These are phyloP conservation scores for Neurospora africana DNA, from an alignment of 495 filamentous ascomycete genomes.

Conservation along the genomic window DNA sequence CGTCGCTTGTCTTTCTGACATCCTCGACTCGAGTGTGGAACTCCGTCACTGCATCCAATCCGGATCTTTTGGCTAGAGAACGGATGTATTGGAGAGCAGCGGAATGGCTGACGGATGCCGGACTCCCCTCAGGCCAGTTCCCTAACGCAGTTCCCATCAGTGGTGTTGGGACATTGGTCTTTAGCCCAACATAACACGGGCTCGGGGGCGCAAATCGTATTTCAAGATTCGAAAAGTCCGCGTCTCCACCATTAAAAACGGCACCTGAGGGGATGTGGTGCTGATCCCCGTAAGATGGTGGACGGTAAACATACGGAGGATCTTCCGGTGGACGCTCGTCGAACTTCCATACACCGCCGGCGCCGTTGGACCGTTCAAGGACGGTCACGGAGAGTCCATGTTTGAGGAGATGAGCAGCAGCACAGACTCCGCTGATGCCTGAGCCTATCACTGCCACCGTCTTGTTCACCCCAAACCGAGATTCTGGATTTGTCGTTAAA, in stretches of 20 bases:
- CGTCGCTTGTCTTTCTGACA: conserved; percentile 31
- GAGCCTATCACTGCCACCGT: conserved; percentile 58
- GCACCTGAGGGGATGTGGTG: conserved; percentile 5
- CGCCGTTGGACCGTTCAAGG: conserved; percentile 48
- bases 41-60: conserved; percentile 37
- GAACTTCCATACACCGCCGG: conserved; percentile 59
- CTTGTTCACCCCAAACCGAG: conserved; percentile 8
- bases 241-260: not conserved
- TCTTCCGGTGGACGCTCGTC: conserved; percentile 49
- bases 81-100: conserved; percentile 50
- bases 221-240: conserved; percentile 4
- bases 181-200: conserved; percentile 48
- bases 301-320: conserved; percentile 43
- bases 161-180: conserved; percentile 54
- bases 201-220: conserved; percentile 26
- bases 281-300: conserved; percentile 27
- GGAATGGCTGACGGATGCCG: conserved; percentile 43
- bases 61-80: conserved; percentile 37
- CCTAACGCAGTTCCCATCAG: conserved; percentile 50
- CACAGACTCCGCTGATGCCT: conserved; percentile 56
- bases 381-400: conserved; percentile 51
- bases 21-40: conserved; percentile 50
- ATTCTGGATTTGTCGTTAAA: not conserved
- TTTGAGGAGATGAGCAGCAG: conserved; percentile 50
- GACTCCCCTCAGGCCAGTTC: conserved; percentile 49